These are phyloP conservation scores for Neurospora sp. DNA, from an alignment of 495 filamentous ascomycete genomes.

Conservation along the genomic window DNA sequence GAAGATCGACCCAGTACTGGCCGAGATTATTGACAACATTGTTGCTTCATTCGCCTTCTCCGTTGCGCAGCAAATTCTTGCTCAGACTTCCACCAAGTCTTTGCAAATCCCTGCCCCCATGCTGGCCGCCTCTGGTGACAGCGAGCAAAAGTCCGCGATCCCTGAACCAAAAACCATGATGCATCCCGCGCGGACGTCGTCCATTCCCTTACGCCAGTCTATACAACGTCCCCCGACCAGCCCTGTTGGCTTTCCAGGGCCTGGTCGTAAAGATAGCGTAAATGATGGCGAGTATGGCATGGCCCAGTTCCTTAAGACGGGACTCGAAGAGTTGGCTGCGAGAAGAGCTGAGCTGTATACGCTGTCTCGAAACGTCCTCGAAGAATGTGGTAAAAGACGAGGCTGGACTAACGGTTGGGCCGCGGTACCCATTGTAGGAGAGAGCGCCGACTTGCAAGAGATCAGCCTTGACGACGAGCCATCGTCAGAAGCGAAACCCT, in stretches of 20 bases:
- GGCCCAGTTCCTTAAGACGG: slow-evolving; percentile 45
- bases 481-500: slow-evolving; percentile 16
- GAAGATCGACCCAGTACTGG: slow-evolving; percentile 20
- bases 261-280: slow-evolving; percentile 13
- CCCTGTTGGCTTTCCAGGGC: slow-evolving; percentile 35
- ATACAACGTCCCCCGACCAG: slow-evolving; percentile 30
- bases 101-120: slow-evolving; percentile 57
- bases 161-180: slow-evolving; percentile 55
- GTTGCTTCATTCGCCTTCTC: slow-evolving; percentile 80
- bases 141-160: slow-evolving; percentile 43
- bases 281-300: slow-evolving; percentile 22
- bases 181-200: slow-evolving; percentile 47
- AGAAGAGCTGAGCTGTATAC: slow-evolving; percentile 69
- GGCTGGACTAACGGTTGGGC: slow-evolving; percentile 76
- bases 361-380: slow-evolving; percentile 69
- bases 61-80: slow-evolving; percentile 64
- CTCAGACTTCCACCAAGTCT: slow-evolving; percentile 61
- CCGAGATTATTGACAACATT: slow-evolving; percentile 64
- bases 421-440: slow-evolving; percentile 44
- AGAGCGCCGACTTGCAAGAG: slow-evolving; percentile 45
- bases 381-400: slow-evolving; percentile 58
- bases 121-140: slow-evolving; percentile 28
- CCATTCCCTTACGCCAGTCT: slow-evolving; percentile 28
- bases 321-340: slow-evolving; percentile 74
- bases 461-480: slow-evolving; percentile 39